Evolutionary conservation across 345 rosid species (phyloP).

Genomic region (Bruguiera gymnorhiza): DNA sequence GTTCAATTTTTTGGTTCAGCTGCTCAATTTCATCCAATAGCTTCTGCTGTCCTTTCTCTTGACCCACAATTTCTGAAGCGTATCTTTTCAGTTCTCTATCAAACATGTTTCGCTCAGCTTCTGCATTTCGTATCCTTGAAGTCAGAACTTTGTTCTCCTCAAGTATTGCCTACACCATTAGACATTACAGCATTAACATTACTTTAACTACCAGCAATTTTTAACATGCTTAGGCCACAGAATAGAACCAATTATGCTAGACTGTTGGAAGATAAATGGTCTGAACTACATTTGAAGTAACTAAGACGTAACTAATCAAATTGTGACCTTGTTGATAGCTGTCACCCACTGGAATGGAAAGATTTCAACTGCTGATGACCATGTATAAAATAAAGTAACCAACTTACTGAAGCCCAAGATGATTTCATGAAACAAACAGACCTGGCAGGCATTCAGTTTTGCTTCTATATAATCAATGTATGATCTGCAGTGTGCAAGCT

Average conservation of each 20-base stretch:
- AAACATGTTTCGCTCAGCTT: not conserved
- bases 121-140: not conserved
- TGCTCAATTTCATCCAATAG: not conserved
- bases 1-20: conserved; percentile 7
- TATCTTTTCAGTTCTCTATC: conserved; percentile 1
- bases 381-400: too few species aligned
- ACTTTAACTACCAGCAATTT: too few species aligned
- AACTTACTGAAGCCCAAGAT: not conserved
- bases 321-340: too few species aligned
- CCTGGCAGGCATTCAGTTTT: conserved; percentile 18
- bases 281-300: too few species aligned
- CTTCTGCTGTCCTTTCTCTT: too few species aligned
- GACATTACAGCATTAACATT: not conserved
- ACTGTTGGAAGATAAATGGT: too few species aligned
- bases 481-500: conserved; percentile 1
- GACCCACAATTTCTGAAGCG: not conserved
- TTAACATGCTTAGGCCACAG: too few species aligned
- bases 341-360: too few species aligned
- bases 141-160: conserved; percentile 11
- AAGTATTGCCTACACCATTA: conserved; percentile 2
- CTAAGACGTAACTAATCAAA: too few species aligned
- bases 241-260: too few species aligned
- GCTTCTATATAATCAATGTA: conserved; percentile 5
- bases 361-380: too few species aligned
- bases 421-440: not conserved